Conservation (phyloP, 2,329 filamentous ascomycete species). For the Corniculantispora saksenae region DNA sequence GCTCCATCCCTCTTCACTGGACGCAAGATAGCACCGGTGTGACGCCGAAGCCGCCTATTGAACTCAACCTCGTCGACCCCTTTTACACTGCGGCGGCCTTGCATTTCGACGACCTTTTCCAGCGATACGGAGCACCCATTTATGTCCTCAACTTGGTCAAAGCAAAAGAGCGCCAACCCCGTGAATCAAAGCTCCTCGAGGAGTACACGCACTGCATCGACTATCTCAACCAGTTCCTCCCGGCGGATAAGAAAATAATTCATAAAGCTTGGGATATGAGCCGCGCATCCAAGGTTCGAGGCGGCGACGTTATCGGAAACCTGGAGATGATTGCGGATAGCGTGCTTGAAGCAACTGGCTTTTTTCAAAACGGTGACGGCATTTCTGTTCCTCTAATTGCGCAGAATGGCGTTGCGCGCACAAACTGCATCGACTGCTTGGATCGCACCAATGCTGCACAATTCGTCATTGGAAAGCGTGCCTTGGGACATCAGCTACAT, state of each 20-base stretch:
- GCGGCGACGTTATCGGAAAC: slow-evolving; percentile 91
- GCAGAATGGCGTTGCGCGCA: slow-evolving; percentile 90
- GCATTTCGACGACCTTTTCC: slow-evolving; percentile 93
- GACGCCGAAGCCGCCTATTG: slow-evolving; percentile 93
- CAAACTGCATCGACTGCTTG: slow-evolving; percentile 97
- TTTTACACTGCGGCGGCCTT: slow-evolving; percentile 92
- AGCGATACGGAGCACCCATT: slow-evolving; percentile 87
- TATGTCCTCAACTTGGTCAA: slow-evolving; percentile 94
- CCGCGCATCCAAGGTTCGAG: slow-evolving; percentile 84
- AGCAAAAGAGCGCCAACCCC: slow-evolving; percentile 78
- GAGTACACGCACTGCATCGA: slow-evolving; percentile 86
- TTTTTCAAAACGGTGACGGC: slow-evolving; percentile 90
- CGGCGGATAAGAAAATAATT: slow-evolving; percentile 78
- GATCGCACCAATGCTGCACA: slow-evolving; percentile 97
- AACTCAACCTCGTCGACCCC: slow-evolving; percentile 91
- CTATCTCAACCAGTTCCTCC: slow-evolving; percentile 94
- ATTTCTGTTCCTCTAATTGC: slow-evolving; percentile 63
- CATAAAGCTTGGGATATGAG: slow-evolving; percentile 99
- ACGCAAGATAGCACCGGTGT: slow-evolving; percentile 95
- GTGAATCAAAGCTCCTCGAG: slow-evolving; percentile 85
- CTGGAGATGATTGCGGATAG: slow-evolving; percentile 88
- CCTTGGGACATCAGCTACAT: slow-evolving; percentile 87
- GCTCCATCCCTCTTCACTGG: slow-evolving; percentile 96
- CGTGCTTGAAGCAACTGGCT: slow-evolving; percentile 81
- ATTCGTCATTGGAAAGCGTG: slow-evolving; percentile 94